These are phyloP conservation scores for Cryoendolithus antarcticus DNA, from an alignment of 2,329 filamentous ascomycete species.

Conservation along the genomic window DNA sequence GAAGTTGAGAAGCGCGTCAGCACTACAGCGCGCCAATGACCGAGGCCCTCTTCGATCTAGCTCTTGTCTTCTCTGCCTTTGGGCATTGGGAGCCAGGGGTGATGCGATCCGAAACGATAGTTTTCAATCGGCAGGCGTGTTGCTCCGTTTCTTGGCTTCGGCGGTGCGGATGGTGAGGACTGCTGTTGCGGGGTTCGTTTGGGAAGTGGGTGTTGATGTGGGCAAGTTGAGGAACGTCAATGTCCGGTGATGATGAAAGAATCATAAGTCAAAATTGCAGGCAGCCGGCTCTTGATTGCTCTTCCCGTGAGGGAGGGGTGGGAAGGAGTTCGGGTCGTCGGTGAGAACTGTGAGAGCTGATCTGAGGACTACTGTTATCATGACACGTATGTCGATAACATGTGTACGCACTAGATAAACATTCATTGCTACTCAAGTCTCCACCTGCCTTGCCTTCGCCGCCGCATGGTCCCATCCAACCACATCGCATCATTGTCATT, in stretches of 20 bases:
- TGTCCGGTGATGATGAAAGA: conserved; percentile 7
- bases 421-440: too few species aligned
- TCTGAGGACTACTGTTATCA: conserved; percentile 5
- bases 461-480: too few species aligned
- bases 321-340: conserved; percentile 4
- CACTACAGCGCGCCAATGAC: conserved; percentile 5
- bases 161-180: conserved; percentile 3
- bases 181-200: neutral
- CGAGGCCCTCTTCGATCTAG: conserved; percentile 1
- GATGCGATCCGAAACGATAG: conserved; percentile 2
- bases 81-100: neutral
- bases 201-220: neutral
- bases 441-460: too few species aligned
- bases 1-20: conserved; percentile 2
- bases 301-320: neutral
- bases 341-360: conserved; percentile 8
- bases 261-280: conserved; percentile 7
- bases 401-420: too few species aligned
- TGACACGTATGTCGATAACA: too few species aligned
- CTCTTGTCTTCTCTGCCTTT: neutral
- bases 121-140: conserved; percentile 7
- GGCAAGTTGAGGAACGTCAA: neutral
- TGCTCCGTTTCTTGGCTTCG: conserved; percentile 2
- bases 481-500: too few species aligned
- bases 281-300: conserved; percentile 3